A percentile compares a stretch with the other conserved stretches of the same genome.
These are phyloP conservation scores for Fusarium liriodendri DNA, from an alignment of 2,329 filamentous ascomycete genomes.

Conservation along the genomic window DNA sequence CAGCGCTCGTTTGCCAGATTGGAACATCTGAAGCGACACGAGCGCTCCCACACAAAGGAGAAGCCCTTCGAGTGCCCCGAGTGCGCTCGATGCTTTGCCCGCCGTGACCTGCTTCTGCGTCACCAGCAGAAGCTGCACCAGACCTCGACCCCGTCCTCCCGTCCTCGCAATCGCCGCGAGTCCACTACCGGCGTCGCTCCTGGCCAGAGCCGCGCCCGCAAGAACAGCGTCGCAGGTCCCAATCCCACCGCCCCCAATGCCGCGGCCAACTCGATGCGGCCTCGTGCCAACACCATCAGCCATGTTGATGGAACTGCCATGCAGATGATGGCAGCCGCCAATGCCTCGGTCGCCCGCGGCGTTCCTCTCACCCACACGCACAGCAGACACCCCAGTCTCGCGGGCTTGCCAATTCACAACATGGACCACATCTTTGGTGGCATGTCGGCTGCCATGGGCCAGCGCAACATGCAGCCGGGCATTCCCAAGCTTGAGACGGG, in stretches of 20 bases:
- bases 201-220: constrained; percentile 80
- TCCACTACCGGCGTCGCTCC: constrained; percentile 81
- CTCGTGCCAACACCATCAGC: constrained; percentile 94
- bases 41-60: constrained; percentile 98
- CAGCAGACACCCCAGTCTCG: constrained; percentile 80
- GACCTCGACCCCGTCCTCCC: constrained; percentile 86
- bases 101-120: constrained; percentile 88
- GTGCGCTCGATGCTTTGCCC: constrained; percentile 93
- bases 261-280: constrained; percentile 75
- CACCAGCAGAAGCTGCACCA: constrained; percentile 99
- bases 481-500: constrained; percentile 88
- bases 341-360: constrained; percentile 61
- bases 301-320: constrained; percentile 85
- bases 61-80: constrained; percentile 98
- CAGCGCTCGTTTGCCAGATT: constrained; percentile 91
- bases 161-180: constrained; percentile 89
- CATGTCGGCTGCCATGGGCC: constrained; percentile 76
- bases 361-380: constrained; percentile 68
- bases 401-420: constrained; percentile 70
- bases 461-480: constrained; percentile 74
- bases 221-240: constrained; percentile 84
- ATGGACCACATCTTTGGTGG: constrained; percentile 75
- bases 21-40: constrained; percentile 97
- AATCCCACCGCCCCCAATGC: constrained; percentile 57
- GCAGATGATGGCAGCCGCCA: constrained; percentile 75